Evolutionary conservation across 2,329 filamentous ascomycete species (phyloP), one percentile per base, ranked within the genome.

Genomic region (Zelopaecilomyces penicillatus): DNA sequence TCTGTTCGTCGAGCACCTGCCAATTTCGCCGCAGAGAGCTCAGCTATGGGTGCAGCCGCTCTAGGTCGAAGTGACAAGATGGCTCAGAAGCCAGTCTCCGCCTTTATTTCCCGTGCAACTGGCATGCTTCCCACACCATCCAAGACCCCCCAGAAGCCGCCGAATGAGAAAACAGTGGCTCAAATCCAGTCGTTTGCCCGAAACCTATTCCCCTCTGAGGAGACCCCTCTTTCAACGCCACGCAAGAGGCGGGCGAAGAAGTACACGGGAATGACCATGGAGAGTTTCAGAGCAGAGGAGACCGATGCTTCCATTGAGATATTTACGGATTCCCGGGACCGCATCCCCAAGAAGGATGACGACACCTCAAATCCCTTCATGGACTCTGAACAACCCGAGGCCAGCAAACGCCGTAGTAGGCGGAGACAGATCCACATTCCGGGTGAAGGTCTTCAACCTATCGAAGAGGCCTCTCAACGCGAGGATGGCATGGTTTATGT

Each of bases 291-390:
- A 27, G 73, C 64, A 6, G 75, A 80, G 41, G 73, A 76, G n/a
- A 65, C 72, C 6, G 73, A 78, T 36, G 68, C 73, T 36, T 62
- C 71, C n/a, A 85, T 90, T 53, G 63, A 76, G 51, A 87, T 91
- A 56, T 91, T 81, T 59, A 89, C 83, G 35, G 86, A 93, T 61
- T 80, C 85, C 1, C 83, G 88, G 51, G 89, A 95, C 53, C 81
- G 83, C 44, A 65, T 89, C 36, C 87, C 87, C 19, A 75, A 80
- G 50, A 67, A 78, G 36, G 85, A 88, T 54, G 60, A 66, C n/a
- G 80, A 73, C 52, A 65, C 70, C 5, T 80, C 82, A 28, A 93
- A 91, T 58, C 86, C 86, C 1, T 93, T 91, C 61, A 76, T 73
- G 42, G 68, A 70, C 37, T 57, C 66, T 32, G 52, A 67, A 45